These are phyloP conservation scores for Lactarius akahatsu DNA, from an alignment of 768 basidiomycete genomes.

Conservation along the genomic window DNA sequence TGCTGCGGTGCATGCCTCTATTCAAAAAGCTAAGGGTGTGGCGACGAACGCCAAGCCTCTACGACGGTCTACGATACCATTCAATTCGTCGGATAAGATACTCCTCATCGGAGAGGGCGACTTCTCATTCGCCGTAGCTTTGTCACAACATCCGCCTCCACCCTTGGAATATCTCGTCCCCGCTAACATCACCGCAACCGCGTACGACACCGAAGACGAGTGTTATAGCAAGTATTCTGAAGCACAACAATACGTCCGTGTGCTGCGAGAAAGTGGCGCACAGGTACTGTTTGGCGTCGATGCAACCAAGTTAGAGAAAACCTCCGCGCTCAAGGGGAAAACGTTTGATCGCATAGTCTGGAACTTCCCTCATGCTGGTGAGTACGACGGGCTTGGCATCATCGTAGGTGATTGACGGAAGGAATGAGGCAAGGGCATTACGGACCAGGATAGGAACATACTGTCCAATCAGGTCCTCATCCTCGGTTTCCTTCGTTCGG, in stretches of 20 bases:
- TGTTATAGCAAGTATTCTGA: slow-evolving; percentile 85
- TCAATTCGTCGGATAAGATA: slow-evolving; percentile 61
- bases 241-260: slow-evolving; percentile 55
- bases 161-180: slow-evolving; percentile 54
- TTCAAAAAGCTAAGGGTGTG: slow-evolving; percentile 43
- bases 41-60: slow-evolving; percentile 40
- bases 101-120: slow-evolving; percentile 91
- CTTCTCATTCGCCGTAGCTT: slow-evolving; percentile 85
- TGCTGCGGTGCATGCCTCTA: slow-evolving; percentile 49
- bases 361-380: slow-evolving; percentile 97
- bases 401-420: slow-evolving; percentile 15
- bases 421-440: slow-evolving; percentile 76
- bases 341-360: slow-evolving; percentile 82
- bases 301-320: slow-evolving; percentile 71
- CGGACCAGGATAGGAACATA: slow-evolving; percentile 92
- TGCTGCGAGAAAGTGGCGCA: slow-evolving; percentile 58
- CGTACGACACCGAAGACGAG: slow-evolving; percentile 75
- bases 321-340: slow-evolving; percentile 53
- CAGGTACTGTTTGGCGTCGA: slow-evolving; percentile 80
- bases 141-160: slow-evolving; percentile 51
- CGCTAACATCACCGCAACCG: slow-evolving; percentile 76
- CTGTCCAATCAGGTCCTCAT: slow-evolving; percentile 83
- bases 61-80: slow-evolving; percentile 57
- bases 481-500: slow-evolving; percentile 78
- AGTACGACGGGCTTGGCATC: not conserved